Conservation (phyloP, 2,329 filamentous ascomycete genomes). For the Nigrograna mackinnonii region DNA sequence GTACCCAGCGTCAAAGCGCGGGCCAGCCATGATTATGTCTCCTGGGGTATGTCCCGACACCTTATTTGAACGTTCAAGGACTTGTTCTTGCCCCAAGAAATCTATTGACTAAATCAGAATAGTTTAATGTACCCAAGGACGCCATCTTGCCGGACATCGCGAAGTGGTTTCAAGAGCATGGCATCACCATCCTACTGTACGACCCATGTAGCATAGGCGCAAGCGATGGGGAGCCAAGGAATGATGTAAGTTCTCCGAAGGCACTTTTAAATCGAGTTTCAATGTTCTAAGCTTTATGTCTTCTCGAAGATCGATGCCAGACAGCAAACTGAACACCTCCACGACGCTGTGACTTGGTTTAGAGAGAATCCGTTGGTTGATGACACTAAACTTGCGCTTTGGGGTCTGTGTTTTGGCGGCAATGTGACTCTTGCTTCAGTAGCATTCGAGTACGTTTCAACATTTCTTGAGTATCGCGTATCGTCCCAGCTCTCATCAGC, state of each 20-base stretch:
- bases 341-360: conserved; percentile 8
- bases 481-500: no score
- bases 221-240: conserved; percentile 9
- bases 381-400: conserved; percentile 4
- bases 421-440: conserved; percentile 8
- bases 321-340: conserved; percentile 7
- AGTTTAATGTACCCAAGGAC: conserved; percentile 16
- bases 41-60: conserved; percentile 10
- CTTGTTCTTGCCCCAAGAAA: background rate
- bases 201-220: conserved; percentile 8
- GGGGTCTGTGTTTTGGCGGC: conserved; percentile 10
- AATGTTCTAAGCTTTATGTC: conserved; percentile 1
- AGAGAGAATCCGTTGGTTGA: conserved; percentile 6
- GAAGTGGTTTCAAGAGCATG: conserved; percentile 6
- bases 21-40: conserved; percentile 10
- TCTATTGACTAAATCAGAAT: background rate
- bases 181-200: conserved; percentile 9
- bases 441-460: no score
- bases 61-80: no score
- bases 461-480: no score
- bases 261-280: background rate
- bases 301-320: conserved; percentile 4
- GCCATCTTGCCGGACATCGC: conserved; percentile 7
- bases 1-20: conserved; percentile 15
- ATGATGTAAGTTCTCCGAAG: conserved; percentile 4